Evolutionary conservation across 73 alveolate species (phyloP), one percentile per base, ranked within the genome.

Genomic region (Halteria grandinella): DNA sequence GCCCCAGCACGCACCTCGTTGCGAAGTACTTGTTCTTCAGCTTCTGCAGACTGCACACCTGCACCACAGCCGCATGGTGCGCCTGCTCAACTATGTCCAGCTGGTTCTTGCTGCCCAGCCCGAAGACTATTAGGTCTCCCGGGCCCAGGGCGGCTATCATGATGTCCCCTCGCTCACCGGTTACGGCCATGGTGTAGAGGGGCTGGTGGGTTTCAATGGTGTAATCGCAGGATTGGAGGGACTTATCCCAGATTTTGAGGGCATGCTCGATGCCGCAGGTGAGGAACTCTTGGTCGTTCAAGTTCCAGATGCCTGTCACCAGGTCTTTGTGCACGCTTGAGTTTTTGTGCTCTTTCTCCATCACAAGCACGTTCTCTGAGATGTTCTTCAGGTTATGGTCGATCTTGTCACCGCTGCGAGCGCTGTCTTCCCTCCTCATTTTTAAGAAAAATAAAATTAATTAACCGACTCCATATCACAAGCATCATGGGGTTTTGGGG

Each of bases 191-290:
- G 1, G 83, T 33, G 71, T 70, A 33, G 45, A 70, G 60, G 3
- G 70, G 72, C 21, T 70, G 25, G 58, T 70, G 83, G 57, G 83
- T 70, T 70, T 70, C 83, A 50, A 48, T 48, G 41, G 83, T 70
- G 59, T 70, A 70, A 33, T 49, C 71, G 28, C 83, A 70, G 6
- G 57, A 23, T 48, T 70, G 29, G 2, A 51, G 70, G 17, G 54
- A 45, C 55, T 70, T 70, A 51, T 70, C 83, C 83, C 83, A 70
- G 10, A 70, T 64, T 32, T 70, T 70, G 40, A 70, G 5, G 14
- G 69, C 18, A 41, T 10, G 6, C 15, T 70, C 83, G 3, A 32
- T 55, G 14, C 62, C 53, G 36, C 83, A 48, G 10, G 83, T 70
- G 36, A 70, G 18, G 34, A 70, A 70, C 23, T 70, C 83, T 1